phyloP scores from a whole-genome alignment of 352 stramenopile genomes.

The Pilasporangium apinafurcum region DNA sequence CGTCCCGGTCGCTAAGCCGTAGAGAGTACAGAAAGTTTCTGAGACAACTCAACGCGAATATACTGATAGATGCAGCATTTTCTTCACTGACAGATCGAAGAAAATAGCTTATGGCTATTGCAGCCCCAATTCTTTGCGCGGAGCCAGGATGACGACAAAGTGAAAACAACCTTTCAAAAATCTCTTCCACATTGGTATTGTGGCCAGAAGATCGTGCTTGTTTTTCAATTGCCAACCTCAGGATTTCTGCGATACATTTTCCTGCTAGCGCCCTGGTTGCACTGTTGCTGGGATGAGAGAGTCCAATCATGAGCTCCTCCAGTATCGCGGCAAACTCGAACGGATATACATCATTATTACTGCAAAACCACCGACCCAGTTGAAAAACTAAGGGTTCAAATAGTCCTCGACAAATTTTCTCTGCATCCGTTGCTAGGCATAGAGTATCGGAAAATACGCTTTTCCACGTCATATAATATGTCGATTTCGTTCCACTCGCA shows the following conservation, averaged over 20 bases:
- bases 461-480: conserved; percentile 56
- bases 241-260: conserved; percentile 44
- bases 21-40: conserved; percentile 63
- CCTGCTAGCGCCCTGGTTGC: conserved; percentile 57
- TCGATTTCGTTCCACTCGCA: conserved; percentile 46
- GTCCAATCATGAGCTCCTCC: conserved; percentile 42
- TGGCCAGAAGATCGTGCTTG: conserved; percentile 2
- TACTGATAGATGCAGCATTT: conserved; percentile 32
- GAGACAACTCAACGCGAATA: conserved; percentile 55
- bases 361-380: conserved; percentile 60
- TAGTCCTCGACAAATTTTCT: conserved; percentile 63
- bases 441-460: conserved; percentile 43
- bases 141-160: conserved; percentile 57
- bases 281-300: conserved; percentile 43
- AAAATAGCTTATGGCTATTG: conserved; percentile 62
- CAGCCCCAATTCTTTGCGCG: conserved; percentile 55
- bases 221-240: conserved; percentile 39
- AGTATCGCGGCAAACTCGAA: conserved; percentile 65
- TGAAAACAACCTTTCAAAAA: conserved; percentile 73
- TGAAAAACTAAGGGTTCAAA: conserved; percentile 76
- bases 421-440: conserved; percentile 48
- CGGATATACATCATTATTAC: conserved; percentile 42
- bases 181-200: conserved; percentile 22
- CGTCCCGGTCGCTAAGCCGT: conserved; percentile 47
- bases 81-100: conserved; percentile 59